Evolutionary conservation across 495 filamentous ascomycete genomes (phyloP), one percentile per base, ranked within the genome.

Genomic region (Aspergillus hancockii): DNA sequence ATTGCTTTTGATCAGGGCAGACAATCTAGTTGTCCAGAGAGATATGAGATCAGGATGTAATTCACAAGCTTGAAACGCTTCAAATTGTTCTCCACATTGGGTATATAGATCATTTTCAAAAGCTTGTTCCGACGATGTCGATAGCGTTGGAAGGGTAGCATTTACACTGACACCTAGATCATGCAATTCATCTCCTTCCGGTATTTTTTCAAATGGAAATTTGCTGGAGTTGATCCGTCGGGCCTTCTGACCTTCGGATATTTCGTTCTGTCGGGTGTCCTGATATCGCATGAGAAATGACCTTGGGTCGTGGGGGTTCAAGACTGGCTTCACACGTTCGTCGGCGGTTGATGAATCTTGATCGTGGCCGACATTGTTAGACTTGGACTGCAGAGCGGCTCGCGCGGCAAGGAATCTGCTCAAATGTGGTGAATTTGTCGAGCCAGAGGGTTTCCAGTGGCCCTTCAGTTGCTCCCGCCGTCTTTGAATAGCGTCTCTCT

Each of bases 321-420:
- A 54, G 1, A 51, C 12, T 13, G 54, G 34, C 8, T 21, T 41
- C 3, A 34, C 2, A 18, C 47, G 6, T 2, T 55, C 52, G 8
- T 43, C 9, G 3, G 28, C n/a, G 13, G 49, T 41, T 18, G 47
- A 28, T 32, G n/a, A 46, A 51, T 13, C 36, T 49, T 32, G 58
- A 8, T 22, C 21, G 16, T n/a, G 38, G 8, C 43, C 5, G 14
- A 22, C 31, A 18, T 23, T 45, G 22, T 43, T 30, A 41, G 60
- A 40, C 3, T 70, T 56, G 7, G 66, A 55, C 13, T 54, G 58
- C 40, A 77, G 58, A 3, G 71, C 67, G 16, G 73, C 72, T 55
- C 72, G 71, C 8, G 77, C 75, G 6, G 75, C 70, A 14, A 77
- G 63, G 52, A 74, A 77, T 28, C 75, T 64, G 50, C 61, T 79